Percentiles rank a stretch among this genome's conserved stretches.
phyloP scores from a whole-genome alignment of 1,284 basidiomycete genomes.

The Meripilus lineatus region DNA sequence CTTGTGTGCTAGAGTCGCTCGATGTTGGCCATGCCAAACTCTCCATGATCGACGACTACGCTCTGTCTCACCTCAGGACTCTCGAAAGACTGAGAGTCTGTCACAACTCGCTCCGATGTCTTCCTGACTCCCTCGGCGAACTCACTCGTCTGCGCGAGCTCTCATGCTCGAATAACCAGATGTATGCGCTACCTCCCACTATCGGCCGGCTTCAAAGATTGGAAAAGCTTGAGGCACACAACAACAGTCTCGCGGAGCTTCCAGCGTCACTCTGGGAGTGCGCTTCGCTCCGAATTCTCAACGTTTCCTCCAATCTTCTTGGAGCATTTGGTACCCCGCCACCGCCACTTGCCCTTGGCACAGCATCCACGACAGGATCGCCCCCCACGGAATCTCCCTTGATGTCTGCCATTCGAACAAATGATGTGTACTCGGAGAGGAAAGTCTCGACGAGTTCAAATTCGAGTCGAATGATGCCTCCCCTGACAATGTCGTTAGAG shows the following conservation, averaged over 20 bases:
- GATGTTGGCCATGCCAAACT: slow-evolving; percentile 92
- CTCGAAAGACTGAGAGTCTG: slow-evolving; percentile 73
- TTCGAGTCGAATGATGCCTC: slow-evolving; percentile 41
- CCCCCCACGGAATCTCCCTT: slow-evolving; percentile 7
- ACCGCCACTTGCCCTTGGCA: slow-evolving; percentile 25
- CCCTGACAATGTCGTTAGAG: slow-evolving; percentile 71
- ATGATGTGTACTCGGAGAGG: slow-evolving; percentile 24
- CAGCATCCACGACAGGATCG: slow-evolving; percentile 6
- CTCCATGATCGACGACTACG: slow-evolving; percentile 73
- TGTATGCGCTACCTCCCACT: slow-evolving; percentile 72
- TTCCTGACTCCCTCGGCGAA: slow-evolving; percentile 80
- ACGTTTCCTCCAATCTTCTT: slow-evolving; percentile 88
- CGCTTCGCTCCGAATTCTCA: slow-evolving; percentile 68
- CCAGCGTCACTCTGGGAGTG: slow-evolving; percentile 86
- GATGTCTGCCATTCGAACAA: slow-evolving; percentile 6
- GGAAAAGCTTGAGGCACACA: slow-evolving; percentile 82
- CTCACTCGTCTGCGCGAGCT: slow-evolving; percentile 71
- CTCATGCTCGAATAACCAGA: slow-evolving; percentile 87
- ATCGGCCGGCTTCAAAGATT: slow-evolving; percentile 80
- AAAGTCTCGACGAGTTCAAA: slow-evolving; percentile 42
- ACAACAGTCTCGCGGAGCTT: slow-evolving; percentile 83
- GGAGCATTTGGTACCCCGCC: slow-evolving; percentile 61
- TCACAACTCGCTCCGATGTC: slow-evolving; percentile 82
- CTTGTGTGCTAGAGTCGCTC: slow-evolving; percentile 72
- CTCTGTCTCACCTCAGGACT: slow-evolving; percentile 71